Percentiles rank a stretch among this genome's conserved stretches.
Conservation (phyloP, 441 rosid species). For the Syzygium malaccense region DNA sequence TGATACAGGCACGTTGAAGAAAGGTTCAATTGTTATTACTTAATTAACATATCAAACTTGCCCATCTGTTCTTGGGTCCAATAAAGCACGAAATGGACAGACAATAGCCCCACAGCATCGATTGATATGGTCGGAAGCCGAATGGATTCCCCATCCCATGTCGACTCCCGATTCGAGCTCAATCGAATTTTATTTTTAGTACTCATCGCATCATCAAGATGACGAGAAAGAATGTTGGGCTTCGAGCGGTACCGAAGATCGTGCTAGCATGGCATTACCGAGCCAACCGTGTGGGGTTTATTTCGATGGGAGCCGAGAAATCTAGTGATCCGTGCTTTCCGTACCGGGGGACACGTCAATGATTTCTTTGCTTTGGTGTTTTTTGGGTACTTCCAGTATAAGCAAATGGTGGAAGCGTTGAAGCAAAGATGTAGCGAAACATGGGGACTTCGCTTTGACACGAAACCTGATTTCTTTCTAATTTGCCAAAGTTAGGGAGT, state of each 20-base stretch:
- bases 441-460: neutral
- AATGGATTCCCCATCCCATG: neutral
- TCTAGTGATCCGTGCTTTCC: neutral
- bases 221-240: neutral
- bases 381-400: neutral
- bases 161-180: neutral
- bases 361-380: neutral
- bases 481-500: neutral
- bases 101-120: no score
- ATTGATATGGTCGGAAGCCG: no score
- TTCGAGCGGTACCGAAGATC: rapidly evolving
- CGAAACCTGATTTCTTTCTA: neutral
- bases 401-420: neutral
- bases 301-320: neutral
- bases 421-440: neutral
- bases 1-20: neutral
- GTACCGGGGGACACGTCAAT: neutral
- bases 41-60: neutral
- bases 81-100: neutral
- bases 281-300: neutral
- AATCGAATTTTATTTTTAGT: neutral
- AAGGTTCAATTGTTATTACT: neutral
- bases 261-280: neutral
- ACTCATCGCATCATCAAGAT: neutral
- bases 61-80: neutral